A percentile compares a stretch with the other conserved stretches of the same genome.
phyloP scores from a whole-genome alignment of 805 yeast genomes.

The Yarrowia sp. region DNA sequence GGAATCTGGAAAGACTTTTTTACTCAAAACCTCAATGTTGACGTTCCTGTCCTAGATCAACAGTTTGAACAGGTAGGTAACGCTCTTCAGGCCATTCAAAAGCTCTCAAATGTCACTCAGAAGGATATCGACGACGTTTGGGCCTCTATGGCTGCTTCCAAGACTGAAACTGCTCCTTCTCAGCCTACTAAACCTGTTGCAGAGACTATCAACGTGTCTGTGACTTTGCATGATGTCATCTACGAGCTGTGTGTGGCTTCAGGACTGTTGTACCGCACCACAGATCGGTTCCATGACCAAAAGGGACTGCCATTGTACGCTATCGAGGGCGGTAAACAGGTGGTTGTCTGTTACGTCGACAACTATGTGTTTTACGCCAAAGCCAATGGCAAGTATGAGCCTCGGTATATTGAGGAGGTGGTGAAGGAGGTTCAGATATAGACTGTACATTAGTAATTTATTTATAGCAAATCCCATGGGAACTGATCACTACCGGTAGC shows the following conservation, averaged over 20 bases:
- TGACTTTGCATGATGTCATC: conserved; percentile 69
- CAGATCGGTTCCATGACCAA: conserved; percentile 17
- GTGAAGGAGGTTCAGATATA: conserved; percentile 12
- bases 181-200: not conserved
- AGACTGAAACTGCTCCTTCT: not conserved
- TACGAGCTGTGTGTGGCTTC: conserved; percentile 60
- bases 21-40: conserved; percentile 41
- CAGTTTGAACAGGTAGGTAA: conserved; percentile 4
- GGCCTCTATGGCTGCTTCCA: not conserved
- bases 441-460: not conserved
- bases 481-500: too few species aligned
- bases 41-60: not conserved
- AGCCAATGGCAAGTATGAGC: conserved; percentile 16
- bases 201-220: conserved; percentile 28
- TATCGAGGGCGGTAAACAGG: conserved; percentile 47
- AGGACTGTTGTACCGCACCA: conserved; percentile 9
- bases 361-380: conserved; percentile 71
- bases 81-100: not conserved
- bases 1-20: conserved; percentile 48
- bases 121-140: conserved; percentile 1
- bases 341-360: conserved; percentile 58
- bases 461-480: not conserved
- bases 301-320: conserved; percentile 24
- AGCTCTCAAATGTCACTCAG: not conserved
- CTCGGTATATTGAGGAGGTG: conserved; percentile 33